Base-by-base conservation (phyloP, 805 yeast species). In the Huiozyma naganishii region DNA sequence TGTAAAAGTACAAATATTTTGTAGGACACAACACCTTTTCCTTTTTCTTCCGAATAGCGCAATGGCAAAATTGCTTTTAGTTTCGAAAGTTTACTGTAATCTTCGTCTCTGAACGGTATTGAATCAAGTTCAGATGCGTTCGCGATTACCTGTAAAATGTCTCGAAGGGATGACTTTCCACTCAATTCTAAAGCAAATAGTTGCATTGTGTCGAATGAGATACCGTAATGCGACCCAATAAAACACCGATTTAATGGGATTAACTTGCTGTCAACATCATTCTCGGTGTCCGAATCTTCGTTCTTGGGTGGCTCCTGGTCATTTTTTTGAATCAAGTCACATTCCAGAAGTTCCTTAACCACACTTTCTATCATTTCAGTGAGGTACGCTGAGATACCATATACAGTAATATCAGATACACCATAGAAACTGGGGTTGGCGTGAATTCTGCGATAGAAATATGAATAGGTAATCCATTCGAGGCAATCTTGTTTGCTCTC, bases 391-490 rank as follows among this genome's bases (percentile, higher is more conserved):
- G 95, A 86, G 6, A 90, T 60, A 0, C 94, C 95, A 29, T 72
- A 62, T 37, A 77, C 77, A 1, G 83, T 66, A 3, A 72, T 68
- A 47, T 80, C 84, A 36, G 68, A 68, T 6, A 86, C 73, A n/a
- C 88, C 95, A 57, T 92, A 92, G 58, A 74, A 92, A 46, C 92
- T 78, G 4, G 98, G 97, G 59, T 92, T 92, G 32, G 75, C 71
- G 44, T 78, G 82, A 17, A 92, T 59, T 41, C 97, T 70, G 49
- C 94, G 70, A 62, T 86, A 92, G 55, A 89, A 83, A 52, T 79
- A 83, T 0, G 95, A 74, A 58, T 75, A 85, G 0, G 96, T 83
- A 32, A 92, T 56, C 94, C 95, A 87, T 54, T 90, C 96, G 46
- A 92, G 76, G 53, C 95, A 85, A 51, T 83, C 92, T 53, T 89